Evolutionary conservation across 805 yeast genomes (phyloP), one percentile per base, ranked within the genome.

Genomic region (Metschnikowia vanudenii): DNA sequence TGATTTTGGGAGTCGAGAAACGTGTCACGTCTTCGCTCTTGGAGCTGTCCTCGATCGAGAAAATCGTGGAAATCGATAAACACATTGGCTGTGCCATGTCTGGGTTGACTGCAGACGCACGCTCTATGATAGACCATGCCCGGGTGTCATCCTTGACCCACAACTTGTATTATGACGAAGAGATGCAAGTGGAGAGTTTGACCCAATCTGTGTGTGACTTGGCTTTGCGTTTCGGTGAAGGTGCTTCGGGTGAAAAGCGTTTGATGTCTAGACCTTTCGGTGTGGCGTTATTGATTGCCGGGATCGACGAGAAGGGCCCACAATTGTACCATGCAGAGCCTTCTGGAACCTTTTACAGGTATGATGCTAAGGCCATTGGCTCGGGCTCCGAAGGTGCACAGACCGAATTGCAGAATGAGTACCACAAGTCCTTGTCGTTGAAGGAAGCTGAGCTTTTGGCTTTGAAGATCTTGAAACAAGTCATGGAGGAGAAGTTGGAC

Each of bases 361-460:
- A 94, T 65, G 97, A 94, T 61, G 99, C 99, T 24, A 95, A 94
- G 71, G 99, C 99, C 11, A 94, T 95, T 60, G 99, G 99, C 12
- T 88, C 97, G 1, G 99, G 99, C 17, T 87, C 96, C 13, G 99
- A 94, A 70, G 99, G 99, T 54, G 99, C 99, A 1, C 99, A 95
- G 70, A 85, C 97, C 1, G 99, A 94, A 68, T 76, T 94, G 62
- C 97, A 91, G 68, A 92, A 91, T 62, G 97, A 94, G 71, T 94
- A 94, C 71, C 98, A 92, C 70, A 85, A 85, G 55, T 88, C 96
- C 17, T 76, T 94, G 59, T 89, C 97, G 12, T 73, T 94, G 57
- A 81, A 83, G 56, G 99, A 95, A 65, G 99, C 98, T 8, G 98
- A 94, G 74, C 69, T 87, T 36, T 75, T 94, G 62, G 85, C 91